Percentiles rank a stretch among this genome's conserved stretches.
Evolutionary conservation across 768 basidiomycete genomes (phyloP).

Genomic region (Dioszegia crocea): DNA sequence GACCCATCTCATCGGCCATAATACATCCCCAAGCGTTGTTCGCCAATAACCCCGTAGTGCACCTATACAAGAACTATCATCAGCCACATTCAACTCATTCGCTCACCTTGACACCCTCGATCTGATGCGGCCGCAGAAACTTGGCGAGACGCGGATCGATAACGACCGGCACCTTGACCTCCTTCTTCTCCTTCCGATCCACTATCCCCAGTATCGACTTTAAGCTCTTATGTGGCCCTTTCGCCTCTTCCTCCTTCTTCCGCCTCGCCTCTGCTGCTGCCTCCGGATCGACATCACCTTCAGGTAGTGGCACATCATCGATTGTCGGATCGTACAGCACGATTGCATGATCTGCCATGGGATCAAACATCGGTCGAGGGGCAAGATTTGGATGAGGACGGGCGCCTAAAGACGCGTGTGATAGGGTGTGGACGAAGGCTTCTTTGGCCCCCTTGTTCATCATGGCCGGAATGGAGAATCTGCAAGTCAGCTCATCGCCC

Average conservation of each 20-base stretch:
- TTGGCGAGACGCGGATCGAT: constrained; percentile 84
- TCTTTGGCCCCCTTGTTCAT: constrained; percentile 28
- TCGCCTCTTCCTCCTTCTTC: constrained; percentile 61
- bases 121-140: constrained; percentile 91
- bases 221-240: constrained; percentile 89
- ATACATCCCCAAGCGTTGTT: constrained; percentile 84
- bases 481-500: constrained; percentile 47
- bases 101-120: constrained; percentile 90
- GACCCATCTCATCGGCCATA: constrained; percentile 99
- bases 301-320: constrained; percentile 57
- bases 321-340: constrained; percentile 95
- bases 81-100: not conserved
- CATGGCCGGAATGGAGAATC: constrained; percentile 76
- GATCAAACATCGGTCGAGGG: constrained; percentile 91
- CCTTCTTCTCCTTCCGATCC: constrained; percentile 59
- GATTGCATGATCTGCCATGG: constrained; percentile 96
- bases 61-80: constrained; percentile 84
- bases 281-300: constrained; percentile 47
- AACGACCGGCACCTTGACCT: constrained; percentile 86
- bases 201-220: constrained; percentile 55
- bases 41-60: constrained; percentile 87
- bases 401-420: constrained; percentile 76
- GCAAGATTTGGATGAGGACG: constrained; percentile 72
- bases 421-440: constrained; percentile 54
- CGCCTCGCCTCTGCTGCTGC: constrained; percentile 56